Base-by-base conservation (phyloP, 768 basidiomycete species). In the Termitomyces sp. region DNA sequence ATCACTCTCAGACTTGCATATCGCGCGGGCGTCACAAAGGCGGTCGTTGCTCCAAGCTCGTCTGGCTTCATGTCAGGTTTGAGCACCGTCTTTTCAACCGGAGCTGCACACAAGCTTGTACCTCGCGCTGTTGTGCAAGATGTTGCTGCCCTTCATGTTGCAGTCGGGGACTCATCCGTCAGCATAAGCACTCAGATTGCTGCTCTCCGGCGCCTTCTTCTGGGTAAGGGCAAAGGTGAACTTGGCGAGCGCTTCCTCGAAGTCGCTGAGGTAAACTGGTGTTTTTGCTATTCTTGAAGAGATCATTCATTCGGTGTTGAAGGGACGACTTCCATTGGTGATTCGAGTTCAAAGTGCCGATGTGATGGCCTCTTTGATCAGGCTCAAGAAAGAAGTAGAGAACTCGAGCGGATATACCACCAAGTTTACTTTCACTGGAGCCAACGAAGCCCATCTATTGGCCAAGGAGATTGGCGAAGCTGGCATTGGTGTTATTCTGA, bases 121-220 rank as follows among this genome's bases (percentile, higher is more conserved):
- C 64, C 73, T 15, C 81, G 82, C 12, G 87, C 90, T 18, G 70
- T 92, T 56, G 65, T 88, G 31, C 81, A 88, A 65, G 81, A 85
- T 15, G 70, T 79, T 18, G 77, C 82, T 2, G 88, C 84, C 3
- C 69, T 94, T 4, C 90, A 92, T 66, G 71, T 95, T 62, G 68
- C 77, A 4, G 68, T 95, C 44, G 68, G 75, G 64, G 72, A 72
- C 29, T 60, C 76, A 34, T 64, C 74, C 68, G 61, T 77, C 0
- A 88, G 90, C 58, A 77, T 92, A 39, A 92, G 92, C 70, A 88
- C 86, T 31, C 85, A 93, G 63, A 85, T 96, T 61, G 87, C 87
- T 9, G 75, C 83, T 16, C 73, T 97, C 50, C 81, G 93, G 1
- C 74, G 79, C 10, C 73, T 93, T 31, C 74, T 96, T 15, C 72